Percentiles rank a stretch among this genome's conserved stretches.
Conservation (phyloP, 1,139 yeast genomes). For the Taiozyma sp. region DNA sequence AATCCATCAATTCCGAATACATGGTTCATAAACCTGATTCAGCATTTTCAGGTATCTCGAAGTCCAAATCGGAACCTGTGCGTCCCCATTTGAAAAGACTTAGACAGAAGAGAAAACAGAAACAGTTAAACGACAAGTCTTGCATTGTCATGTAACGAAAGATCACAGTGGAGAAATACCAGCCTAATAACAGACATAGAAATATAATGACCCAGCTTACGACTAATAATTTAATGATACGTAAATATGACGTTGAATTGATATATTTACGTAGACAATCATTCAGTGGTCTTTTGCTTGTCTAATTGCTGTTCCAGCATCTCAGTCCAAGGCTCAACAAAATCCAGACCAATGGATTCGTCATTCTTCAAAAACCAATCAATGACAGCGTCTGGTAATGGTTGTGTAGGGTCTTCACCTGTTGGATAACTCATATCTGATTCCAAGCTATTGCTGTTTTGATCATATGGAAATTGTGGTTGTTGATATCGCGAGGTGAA, state of each 20-base stretch:
- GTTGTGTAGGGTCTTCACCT: constrained; percentile 9
- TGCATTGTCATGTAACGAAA: background rate
- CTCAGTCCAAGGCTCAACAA: constrained; percentile 87
- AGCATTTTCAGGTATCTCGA: constrained; percentile 14
- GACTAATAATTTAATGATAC: background rate
- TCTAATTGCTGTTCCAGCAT: constrained; percentile 59
- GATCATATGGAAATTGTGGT: background rate
- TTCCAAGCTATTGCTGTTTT: constrained; percentile 10
- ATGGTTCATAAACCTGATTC: constrained; percentile 20
- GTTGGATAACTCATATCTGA: constrained; percentile 2
- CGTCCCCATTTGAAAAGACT: background rate
- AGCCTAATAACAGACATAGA: too few species aligned
- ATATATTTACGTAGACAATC: background rate
- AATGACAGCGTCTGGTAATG: constrained; percentile 51
- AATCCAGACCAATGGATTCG: constrained; percentile 67
- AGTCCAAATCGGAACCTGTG: constrained; percentile 21
- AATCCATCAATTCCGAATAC: constrained; percentile 21
- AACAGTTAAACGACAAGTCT: background rate
- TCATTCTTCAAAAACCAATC: constrained; percentile 70
- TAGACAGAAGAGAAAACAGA: background rate
- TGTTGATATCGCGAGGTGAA: constrained; percentile 1
- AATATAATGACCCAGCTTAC: background rate
- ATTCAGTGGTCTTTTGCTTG: constrained; percentile 11
- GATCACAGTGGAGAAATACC: background rate
- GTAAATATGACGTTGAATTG: background rate